Conservation (phyloP, 257 asterid species). For the Plantago ovata region DNA sequence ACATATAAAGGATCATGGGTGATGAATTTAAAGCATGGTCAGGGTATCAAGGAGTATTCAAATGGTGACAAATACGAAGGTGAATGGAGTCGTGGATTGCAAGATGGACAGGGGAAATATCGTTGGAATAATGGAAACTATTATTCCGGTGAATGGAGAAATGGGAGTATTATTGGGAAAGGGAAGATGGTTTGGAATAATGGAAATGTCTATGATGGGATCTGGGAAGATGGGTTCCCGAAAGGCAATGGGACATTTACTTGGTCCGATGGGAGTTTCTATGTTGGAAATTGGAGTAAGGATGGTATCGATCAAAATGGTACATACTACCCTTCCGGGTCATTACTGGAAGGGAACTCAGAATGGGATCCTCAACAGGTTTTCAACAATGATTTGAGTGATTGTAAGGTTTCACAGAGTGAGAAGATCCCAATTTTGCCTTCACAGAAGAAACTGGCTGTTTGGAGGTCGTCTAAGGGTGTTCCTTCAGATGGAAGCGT, state of each 20-base stretch:
- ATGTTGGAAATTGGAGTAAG: constrained; percentile 72
- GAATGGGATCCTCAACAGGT: constrained; percentile 86
- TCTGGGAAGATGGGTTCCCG: constrained; percentile 78
- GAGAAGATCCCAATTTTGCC: constrained; percentile 78
- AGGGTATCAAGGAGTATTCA: constrained; percentile 54
- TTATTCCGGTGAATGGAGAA: constrained; percentile 71
- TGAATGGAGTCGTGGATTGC: constrained; percentile 76
- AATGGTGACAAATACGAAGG: constrained; percentile 82
- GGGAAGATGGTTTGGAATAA: constrained; percentile 63
- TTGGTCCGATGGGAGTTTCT: constrained; percentile 75
- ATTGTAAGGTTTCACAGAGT: constrained; percentile 46
- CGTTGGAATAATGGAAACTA: constrained; percentile 66
- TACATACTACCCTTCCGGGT: constrained; percentile 60
- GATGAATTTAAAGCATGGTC: constrained; percentile 77
- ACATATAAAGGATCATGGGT: constrained; percentile 72
- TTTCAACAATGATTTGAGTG: constrained; percentile 48
- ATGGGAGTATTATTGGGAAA: constrained; percentile 58
- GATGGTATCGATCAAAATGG: constrained; percentile 72
- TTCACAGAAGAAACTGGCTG: constrained; percentile 75
- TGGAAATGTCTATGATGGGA: constrained; percentile 64
- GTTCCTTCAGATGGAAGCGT: constrained; percentile 20
- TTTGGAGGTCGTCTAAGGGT: constrained; percentile 54
- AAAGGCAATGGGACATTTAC: constrained; percentile 59
- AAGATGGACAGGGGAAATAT: constrained; percentile 72
- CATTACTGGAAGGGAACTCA: constrained; percentile 41